Percentiles rank a stretch among this genome's conserved stretches.
These are phyloP conservation scores for Ustanciosporium gigantosporum DNA, from an alignment of 1,284 basidiomycete species.

Conservation along the genomic window DNA sequence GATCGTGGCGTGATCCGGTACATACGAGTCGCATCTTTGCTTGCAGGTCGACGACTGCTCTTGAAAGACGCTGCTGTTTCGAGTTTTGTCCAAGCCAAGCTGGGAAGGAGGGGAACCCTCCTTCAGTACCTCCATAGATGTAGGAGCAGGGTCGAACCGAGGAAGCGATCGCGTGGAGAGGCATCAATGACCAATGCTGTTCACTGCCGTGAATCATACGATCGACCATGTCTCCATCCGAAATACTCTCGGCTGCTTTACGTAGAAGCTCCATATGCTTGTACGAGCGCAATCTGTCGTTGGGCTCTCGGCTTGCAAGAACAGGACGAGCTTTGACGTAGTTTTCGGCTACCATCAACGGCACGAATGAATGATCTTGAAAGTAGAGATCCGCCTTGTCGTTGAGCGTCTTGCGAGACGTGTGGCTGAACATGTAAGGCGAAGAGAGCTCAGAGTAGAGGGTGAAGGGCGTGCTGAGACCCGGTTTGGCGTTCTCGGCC, in stretches of 20 bases:
- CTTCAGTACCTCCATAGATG: slow-evolving; percentile 45
- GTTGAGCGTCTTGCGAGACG: slow-evolving; percentile 76
- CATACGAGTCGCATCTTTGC: slow-evolving; percentile 91
- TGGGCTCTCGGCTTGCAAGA: slow-evolving; percentile 62
- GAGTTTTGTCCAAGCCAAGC: slow-evolving; percentile 87
- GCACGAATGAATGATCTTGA: slow-evolving; percentile 90
- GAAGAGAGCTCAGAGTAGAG: slow-evolving; percentile 71
- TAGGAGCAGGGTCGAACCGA: slow-evolving; percentile 68
- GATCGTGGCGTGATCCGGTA: slow-evolving; percentile 83
- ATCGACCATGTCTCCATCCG: slow-evolving; percentile 94
- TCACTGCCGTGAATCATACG: slow-evolving; percentile 81
- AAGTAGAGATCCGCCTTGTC: slow-evolving; percentile 97
- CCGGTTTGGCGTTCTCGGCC: slow-evolving; percentile 80
- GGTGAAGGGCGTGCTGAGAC: slow-evolving; percentile 71
- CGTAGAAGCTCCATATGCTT: slow-evolving; percentile 73
- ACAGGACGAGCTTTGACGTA: slow-evolving; percentile 66
- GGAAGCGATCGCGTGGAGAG: slow-evolving; percentile 86
- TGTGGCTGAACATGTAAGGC: slow-evolving; percentile 84
- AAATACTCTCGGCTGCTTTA: slow-evolving; percentile 84
- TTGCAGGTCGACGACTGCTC: slow-evolving; percentile 86
- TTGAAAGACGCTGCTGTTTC: slow-evolving; percentile 78
- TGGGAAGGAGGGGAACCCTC: slow-evolving; percentile 49
- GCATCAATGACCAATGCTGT: slow-evolving; percentile 95
- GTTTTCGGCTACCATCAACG: slow-evolving; percentile 80
- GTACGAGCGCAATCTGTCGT: slow-evolving; percentile 65